Base-by-base conservation (phyloP, 169 alveolate species). In the Babesia sp. region DNA sequence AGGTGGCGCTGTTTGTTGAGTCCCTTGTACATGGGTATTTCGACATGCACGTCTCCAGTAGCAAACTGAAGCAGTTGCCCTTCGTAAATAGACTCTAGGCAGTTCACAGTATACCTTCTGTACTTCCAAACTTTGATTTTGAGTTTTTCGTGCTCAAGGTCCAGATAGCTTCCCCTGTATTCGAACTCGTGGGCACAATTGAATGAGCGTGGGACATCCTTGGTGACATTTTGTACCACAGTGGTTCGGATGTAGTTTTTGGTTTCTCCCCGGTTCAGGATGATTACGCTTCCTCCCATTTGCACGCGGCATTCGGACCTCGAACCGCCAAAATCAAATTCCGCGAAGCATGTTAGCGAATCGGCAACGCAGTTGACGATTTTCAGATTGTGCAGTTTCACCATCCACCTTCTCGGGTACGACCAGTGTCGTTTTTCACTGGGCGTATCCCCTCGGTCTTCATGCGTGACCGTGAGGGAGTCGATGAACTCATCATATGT, bases 111-210 rank as follows among this genome's bases (percentile, higher is more conserved):
- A 46, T 75, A 82, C 60, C 78, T 80, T 45, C 89, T 84, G 66
- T 91, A 91, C 70, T 79, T 90, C 95, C 95, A 91, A 42, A 90
- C 85, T 56, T 87, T 90, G 61, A 91, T 81, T 41, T 90, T 77
- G 41, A 91, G 79, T 58, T 89, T 91, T 54, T 91, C 95, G 58
- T 81, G 56, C 71, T 91, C 95, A 46, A 91, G 71, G 85, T 91
- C 95, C 46, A 84, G 55, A 55, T 91, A 91, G 20, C 93, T 87
- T 20, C 95, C 95, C 51, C 94, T 63, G 50, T 91, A 91, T 59
- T 91, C 95, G 71, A 90, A 90, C 20, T 88, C 84, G 72, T 90
- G 86, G 24, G 86, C 55, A 55, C 89, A 91, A 34, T 91, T 83
- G 82, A 91, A 86, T 36, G 76, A 58, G 33, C 91, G 84, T 45